Evolutionary conservation across 1,139 yeast genomes (phyloP).

Genomic region (Pichia sp.): DNA sequence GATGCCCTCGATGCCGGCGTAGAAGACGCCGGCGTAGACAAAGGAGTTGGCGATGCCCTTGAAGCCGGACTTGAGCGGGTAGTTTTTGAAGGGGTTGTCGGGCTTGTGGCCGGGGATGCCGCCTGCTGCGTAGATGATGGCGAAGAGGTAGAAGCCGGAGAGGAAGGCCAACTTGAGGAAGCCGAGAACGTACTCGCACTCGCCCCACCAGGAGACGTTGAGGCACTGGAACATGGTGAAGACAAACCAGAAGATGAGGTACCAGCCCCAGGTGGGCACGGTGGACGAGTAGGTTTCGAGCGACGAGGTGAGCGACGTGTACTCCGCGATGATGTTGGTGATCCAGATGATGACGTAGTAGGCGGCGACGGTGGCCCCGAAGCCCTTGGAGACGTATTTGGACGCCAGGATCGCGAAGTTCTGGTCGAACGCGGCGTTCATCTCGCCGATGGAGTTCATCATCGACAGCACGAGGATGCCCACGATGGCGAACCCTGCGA

Average conservation of each 20-base stretch:
- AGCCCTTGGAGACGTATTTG: slow-evolving; percentile 50
- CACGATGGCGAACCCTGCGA: slow-evolving; percentile 44
- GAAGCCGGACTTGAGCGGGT: slow-evolving; percentile 53
- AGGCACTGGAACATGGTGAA: slow-evolving; percentile 51
- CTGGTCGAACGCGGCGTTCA: slow-evolving; percentile 51
- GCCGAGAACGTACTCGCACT: slow-evolving; percentile 56
- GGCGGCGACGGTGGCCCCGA: slow-evolving; percentile 56
- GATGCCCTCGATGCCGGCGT: slow-evolving; percentile 55
- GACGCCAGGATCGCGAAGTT: slow-evolving; percentile 53
- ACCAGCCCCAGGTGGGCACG: slow-evolving; percentile 56
- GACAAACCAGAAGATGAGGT: slow-evolving; percentile 51
- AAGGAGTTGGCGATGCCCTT: slow-evolving; percentile 67
- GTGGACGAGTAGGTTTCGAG: slow-evolving; percentile 50
- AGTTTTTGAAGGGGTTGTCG: slow-evolving; percentile 46
- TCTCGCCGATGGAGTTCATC: slow-evolving; percentile 57
- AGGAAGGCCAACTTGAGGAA: slow-evolving; percentile 48
- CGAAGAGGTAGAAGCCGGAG: slow-evolving; percentile 51
- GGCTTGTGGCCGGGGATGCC: slow-evolving; percentile 55
- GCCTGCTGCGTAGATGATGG: slow-evolving; percentile 60
- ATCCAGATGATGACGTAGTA: slow-evolving; percentile 55
- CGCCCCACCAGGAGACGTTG: slow-evolving; percentile 57
- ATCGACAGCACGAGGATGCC: slow-evolving; percentile 54
- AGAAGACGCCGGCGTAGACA: slow-evolving; percentile 62
- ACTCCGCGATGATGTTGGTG: slow-evolving; percentile 55
- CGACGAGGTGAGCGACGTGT: slow-evolving; percentile 51